Percentiles rank a stretch among this genome's conserved stretches.
These are phyloP conservation scores for Calophaca sinica DNA, from an alignment of 306 rosid species.

Conservation along the genomic window DNA sequence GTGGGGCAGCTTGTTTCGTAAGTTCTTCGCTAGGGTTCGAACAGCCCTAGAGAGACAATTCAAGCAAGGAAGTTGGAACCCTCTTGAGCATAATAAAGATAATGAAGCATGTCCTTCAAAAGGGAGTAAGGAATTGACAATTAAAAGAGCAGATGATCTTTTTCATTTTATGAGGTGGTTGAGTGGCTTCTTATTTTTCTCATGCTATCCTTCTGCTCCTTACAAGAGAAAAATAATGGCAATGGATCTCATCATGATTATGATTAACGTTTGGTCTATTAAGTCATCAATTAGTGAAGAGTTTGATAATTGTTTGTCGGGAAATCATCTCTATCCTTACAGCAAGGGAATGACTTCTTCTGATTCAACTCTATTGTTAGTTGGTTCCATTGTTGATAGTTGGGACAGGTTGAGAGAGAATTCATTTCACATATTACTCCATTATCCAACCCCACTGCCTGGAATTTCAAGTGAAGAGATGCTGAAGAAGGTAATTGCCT, in stretches of 20 bases:
- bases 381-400: constrained; percentile 94
- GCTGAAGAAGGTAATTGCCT: constrained; percentile 66
- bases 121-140: constrained; percentile 52
- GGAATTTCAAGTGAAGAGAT: constrained; percentile 77
- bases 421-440: constrained; percentile 85
- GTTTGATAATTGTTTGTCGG: constrained; percentile 46
- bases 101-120: constrained; percentile 48
- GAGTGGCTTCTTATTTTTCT: constrained; percentile 88
- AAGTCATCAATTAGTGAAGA: constrained; percentile 60
- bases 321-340: constrained; percentile 69
- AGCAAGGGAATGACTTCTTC: constrained; percentile 75
- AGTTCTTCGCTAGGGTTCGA: constrained; percentile 90
- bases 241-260: constrained; percentile 79
- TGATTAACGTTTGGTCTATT: constrained; percentile 87
- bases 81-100: constrained; percentile 49
- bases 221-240: constrained; percentile 98
- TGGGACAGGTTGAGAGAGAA: constrained; percentile 96
- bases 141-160: constrained; percentile 78
- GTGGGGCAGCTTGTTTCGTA: constrained; percentile 94
- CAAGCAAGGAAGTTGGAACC: constrained; percentile 87
- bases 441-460: constrained; percentile 94
- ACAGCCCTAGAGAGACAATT: constrained; percentile 92
- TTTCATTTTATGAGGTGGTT: constrained; percentile 95
- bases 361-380: constrained; percentile 82
- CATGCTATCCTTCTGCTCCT: constrained; percentile 98